Evolutionary conservation across 2,329 filamentous ascomycete species (phyloP), one percentile per base, ranked within the genome.

Genomic region (Sarocladium oryzae): DNA sequence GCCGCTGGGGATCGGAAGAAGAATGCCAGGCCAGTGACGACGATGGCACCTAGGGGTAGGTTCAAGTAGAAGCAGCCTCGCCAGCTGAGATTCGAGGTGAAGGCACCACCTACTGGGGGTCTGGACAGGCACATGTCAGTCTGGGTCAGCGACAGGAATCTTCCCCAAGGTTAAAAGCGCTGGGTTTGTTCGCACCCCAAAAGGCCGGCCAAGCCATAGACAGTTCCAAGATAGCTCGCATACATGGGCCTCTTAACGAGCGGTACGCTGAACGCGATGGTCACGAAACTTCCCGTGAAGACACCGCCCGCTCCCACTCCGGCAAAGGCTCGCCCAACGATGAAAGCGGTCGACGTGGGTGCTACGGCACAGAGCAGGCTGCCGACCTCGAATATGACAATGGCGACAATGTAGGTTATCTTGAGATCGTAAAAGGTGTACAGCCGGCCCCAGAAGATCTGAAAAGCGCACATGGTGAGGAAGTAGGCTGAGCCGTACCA

Each of bases 361-460:
- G 58, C 55, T 0, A 55, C 56, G 2, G 50, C 59, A 50, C 77
- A 79, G 24, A 81, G 64, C 5, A 78, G 58, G 4, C 67, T 72
- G 16, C 77, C 77, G 0, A 77, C 48, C 56, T 79, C 76, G 46
- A 82, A 77, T 33, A 77, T 60, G 40, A 66, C 52, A 16, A 81
- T 64, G 2, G 64, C 59, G 2, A 56, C 33, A 2, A 78, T 61
- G 56, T 73, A 79, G 2, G 65, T 66, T 36, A 66, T 68, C 40
- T 68, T 69, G 54, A 78, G 64, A 16, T 69, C 62, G 55, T 78
- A 79, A 57, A 74, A 75, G 41, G 67, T 70, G 56, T 68, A 72
- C 1, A 61, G 62, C 23, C 74, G 73, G 26, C 70, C 69, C 60
- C 63, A 71, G 33, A 61, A 58, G 2, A 66, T 62, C 56, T 71